A percentile compares a stretch with the other conserved stretches of the same genome.
These are phyloP conservation scores for Chlorella sorokiniana DNA, from an alignment of 139 green algal species.

Conservation along the genomic window DNA sequence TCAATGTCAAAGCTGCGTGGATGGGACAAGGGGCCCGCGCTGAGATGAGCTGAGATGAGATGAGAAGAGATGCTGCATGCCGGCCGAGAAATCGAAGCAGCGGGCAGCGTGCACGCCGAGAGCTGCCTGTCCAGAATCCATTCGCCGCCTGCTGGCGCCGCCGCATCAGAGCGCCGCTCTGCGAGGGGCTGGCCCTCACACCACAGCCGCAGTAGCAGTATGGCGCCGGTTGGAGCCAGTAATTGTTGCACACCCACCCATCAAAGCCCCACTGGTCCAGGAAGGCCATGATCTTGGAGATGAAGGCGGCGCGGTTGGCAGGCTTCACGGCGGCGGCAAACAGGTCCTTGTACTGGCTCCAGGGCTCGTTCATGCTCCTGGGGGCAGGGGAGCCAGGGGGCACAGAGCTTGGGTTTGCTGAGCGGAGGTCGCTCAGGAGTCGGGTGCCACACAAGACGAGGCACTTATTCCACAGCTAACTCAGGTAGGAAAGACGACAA, in stretches of 20 bases:
- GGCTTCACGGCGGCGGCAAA: constrained; percentile 16
- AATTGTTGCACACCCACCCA: constrained; percentile 1
- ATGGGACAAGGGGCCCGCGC: no score
- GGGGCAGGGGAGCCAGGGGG: not conserved
- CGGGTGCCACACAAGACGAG: not conserved
- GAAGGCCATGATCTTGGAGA: constrained; percentile 18
- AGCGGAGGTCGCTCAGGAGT: not conserved
- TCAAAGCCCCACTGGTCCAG: constrained; percentile 33
- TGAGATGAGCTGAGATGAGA: no score
- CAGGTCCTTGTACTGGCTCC: constrained; percentile 11
- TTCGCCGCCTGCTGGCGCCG: no score
- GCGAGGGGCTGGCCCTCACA: no score
- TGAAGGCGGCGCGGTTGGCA: constrained; percentile 21
- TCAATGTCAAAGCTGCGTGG: no score
- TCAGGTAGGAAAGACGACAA: no score
- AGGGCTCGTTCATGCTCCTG: constrained; percentile 33
- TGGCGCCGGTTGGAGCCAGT: no score
- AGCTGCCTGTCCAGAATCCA: not conserved
- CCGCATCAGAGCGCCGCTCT: not conserved
- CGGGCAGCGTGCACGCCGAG: no score
- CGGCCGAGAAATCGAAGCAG: no score
- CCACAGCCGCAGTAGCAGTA: not conserved
- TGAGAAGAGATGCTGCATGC: no score
- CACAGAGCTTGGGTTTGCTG: not conserved
- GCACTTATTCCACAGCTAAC: not conserved